Evolutionary conservation across 2,329 filamentous ascomycete genomes (phyloP).

Genomic region (Cadophora malorum): DNA sequence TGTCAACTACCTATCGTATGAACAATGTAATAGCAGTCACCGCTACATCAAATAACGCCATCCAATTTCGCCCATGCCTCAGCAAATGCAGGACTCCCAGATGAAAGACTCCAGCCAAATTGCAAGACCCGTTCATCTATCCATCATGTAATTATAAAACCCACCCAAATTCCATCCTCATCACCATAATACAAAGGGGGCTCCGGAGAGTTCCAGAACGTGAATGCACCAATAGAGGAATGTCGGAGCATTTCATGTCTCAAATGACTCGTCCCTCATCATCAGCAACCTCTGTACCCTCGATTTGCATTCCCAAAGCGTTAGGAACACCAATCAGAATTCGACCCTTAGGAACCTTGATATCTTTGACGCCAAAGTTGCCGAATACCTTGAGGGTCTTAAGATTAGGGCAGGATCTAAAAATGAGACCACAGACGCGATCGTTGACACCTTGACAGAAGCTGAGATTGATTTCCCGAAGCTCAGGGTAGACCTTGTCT

Average conservation of each 20-base stretch:
- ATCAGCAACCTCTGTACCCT: constrained; percentile 50
- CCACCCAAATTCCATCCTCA: not conserved
- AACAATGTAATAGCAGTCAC: not conserved
- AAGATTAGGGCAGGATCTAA: constrained; percentile 66
- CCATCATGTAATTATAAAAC: constrained; percentile 9
- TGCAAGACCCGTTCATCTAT: not conserved
- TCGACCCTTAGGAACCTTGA: constrained; percentile 60
- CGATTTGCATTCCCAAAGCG: constrained; percentile 64
- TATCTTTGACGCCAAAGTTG: constrained; percentile 65
- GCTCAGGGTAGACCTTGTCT: constrained; percentile 66
- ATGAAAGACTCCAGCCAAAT: constrained; percentile 5
- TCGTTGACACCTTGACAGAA: constrained; percentile 76
- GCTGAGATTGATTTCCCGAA: constrained; percentile 77
- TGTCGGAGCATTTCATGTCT: not conserved
- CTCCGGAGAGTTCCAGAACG: not conserved
- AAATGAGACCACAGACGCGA: constrained; percentile 67
- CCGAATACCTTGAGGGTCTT: constrained; percentile 68
- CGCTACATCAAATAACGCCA: constrained; percentile 7
- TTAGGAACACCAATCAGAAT: constrained; percentile 65
- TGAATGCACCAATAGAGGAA: not conserved
- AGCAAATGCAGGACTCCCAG: not conserved
- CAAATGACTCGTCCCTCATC: constrained; percentile 36
- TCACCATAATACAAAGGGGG: constrained; percentile 6
- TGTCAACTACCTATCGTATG: not conserved
- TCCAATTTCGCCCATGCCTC: not conserved